Base-by-base conservation (phyloP, 129 eudicot genomes). In the Tagetes patula region DNA sequence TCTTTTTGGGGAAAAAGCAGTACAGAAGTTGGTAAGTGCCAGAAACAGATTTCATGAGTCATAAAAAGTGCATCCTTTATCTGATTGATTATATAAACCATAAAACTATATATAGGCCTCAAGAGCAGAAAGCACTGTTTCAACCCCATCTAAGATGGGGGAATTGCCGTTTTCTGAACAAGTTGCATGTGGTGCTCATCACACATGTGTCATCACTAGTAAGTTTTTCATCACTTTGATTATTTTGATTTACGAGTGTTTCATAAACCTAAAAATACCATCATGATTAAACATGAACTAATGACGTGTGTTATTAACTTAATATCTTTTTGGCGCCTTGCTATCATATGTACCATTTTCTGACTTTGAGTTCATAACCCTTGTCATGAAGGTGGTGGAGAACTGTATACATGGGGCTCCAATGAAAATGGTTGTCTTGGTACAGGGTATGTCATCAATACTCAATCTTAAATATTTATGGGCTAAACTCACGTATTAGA, bases 371-470 rank as follows among this genome's bases (percentile, higher is more conserved):
- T 20, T 39, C 20, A 0, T 55, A 8, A 36, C 2, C 12, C 69
- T 70, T 59, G 41, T 39, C 32, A 72, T n/a, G n/a, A 71, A 94
- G 99, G 86, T 49, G 87, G 91, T 56, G 97, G 98, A 58, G 97
- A 94, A 74, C 80, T 94, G 45, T 94, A 88, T 80, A 65, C 96
- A 30, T 94, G 97, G 93, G 99, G 99, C 62, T 81, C 99, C 40
- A 94, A 94, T 72, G 99, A 94, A 79, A 94, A 94, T 69, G 99
- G 99, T 8, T 94, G 99, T 79, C 97, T 94, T 69, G 99, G 99
- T 55, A 88, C 79, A 50, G 97, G 99, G 99, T 94, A 90, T 69
- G 50, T 71, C 64, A 49, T 42, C 13, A 2, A 53, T 8, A n/a
- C 56, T 63, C 64, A 14, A 42, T 55, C 54, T 30, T 36, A 74